Evolutionary conservation across 345 rosid genomes (phyloP), one percentile per base, ranked within the genome.

Genomic region (Lumnitzera racemosa): DNA sequence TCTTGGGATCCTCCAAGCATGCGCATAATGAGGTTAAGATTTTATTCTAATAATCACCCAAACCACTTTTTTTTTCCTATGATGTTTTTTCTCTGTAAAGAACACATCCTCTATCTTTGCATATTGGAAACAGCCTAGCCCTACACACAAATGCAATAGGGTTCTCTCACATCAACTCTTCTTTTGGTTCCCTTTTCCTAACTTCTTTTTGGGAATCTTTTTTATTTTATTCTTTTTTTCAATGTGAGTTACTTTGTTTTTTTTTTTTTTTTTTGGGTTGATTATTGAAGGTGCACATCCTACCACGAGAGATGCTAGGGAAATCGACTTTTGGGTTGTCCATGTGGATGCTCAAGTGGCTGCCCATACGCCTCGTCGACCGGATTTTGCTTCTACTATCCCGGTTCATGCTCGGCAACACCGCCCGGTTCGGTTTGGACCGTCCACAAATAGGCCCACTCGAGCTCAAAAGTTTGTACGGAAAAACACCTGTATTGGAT

Each of bases 301-400:
- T 94, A 64, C 99, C 99, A 64, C 88, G 76, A 74, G 88, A 87
- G 83, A 78, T 90, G 95, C 85, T 94, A 65, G 99, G 99, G 29
- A 75, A 57, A 76, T 94, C 97, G 46, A 90, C 97, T 71, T 94
- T 94, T 81, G 97, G 91, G 67, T 63, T 90, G 78, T 79, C 99
- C 74, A 88, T 90, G 91, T 86, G 89, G 84, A 66, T 94, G 70
- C 84, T 87, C 49, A 87, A 81, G 78, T 94, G 97, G 99, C 57
- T 94, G 65, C 91, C 99, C 66, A 67, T 86, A 54, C 73, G 78
- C 24, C 58, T 87, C 61, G 99, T 94, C 57, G 99, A 92, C 72
- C 77, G 76, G 57, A 70, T 92, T 64, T 67, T 92, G 59, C 82
- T 92, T 57, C 46, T 88, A 0, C 65, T 78, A 24, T 79, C 99